Evolutionary conservation across 306 rosid species (phyloP).

Genomic region (Citrullus mucosospermus): DNA sequence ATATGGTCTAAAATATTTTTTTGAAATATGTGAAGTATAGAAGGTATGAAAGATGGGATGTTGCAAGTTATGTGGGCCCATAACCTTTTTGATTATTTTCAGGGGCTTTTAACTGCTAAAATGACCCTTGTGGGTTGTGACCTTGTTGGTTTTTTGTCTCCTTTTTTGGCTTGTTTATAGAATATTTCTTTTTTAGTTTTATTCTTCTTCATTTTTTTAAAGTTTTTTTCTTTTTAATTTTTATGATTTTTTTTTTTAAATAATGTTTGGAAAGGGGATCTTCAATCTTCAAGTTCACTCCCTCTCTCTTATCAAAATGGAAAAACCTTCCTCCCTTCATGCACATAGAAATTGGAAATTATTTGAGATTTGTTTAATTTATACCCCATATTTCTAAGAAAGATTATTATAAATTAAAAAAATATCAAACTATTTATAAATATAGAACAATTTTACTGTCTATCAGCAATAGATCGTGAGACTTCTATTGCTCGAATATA

Average conservation of each 20-base stretch:
- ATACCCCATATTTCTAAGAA: no score
- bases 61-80: background rate
- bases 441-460: no score
- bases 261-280: background rate
- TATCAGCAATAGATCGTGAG: no score
- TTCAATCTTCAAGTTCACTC: background rate
- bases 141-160: background rate
- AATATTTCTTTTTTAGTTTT: background rate
- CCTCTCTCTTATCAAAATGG: background rate
- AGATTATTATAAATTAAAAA: no score
- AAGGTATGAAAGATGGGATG: background rate
- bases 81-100: background rate
- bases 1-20: no score
- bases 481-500: no score
- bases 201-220: background rate
- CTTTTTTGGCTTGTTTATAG: background rate
- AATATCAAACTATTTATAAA: no score
- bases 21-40: no score
- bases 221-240: no score
- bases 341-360: background rate
- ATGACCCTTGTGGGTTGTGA: background rate
- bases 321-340: background rate
- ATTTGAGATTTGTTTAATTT: background rate
- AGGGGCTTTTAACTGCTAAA: background rate
- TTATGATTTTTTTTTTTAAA: background rate